A percentile compares a stretch with the other conserved stretches of the same genome.
phyloP scores from a whole-genome alignment of 2,329 filamentous ascomycete genomes.

The Penicillium concentricum region DNA sequence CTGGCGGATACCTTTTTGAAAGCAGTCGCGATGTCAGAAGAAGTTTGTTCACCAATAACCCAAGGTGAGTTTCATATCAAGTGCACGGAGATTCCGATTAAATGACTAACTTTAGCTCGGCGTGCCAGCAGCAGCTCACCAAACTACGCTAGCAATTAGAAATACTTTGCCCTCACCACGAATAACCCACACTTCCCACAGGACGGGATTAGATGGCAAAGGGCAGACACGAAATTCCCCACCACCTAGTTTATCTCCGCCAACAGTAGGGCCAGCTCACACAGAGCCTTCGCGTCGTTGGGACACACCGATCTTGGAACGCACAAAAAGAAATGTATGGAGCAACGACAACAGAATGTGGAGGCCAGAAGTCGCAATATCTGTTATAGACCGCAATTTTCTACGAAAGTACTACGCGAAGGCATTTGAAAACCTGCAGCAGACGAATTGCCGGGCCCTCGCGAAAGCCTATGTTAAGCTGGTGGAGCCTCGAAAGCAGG shows the following conservation, averaged over 20 bases:
- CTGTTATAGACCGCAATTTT: slow-evolving; percentile 22
- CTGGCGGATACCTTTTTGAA: slow-evolving; percentile 19
- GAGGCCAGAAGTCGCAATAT: slow-evolving; percentile 22
- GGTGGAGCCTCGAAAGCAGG: slow-evolving; percentile 37
- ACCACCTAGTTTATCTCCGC: background rate
- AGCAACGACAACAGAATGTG: background rate
- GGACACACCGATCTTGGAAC: background rate
- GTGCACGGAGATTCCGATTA: background rate
- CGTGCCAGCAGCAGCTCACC: background rate
- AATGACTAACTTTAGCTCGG: background rate
- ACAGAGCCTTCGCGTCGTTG: slow-evolving; percentile 1
- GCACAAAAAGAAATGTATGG: slow-evolving; percentile 2
- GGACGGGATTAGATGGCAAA: background rate
- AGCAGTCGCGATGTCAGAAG: slow-evolving; percentile 29
- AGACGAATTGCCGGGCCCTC: slow-evolving; percentile 35
- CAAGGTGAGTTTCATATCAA: slow-evolving; percentile 17
- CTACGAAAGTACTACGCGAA: slow-evolving; percentile 34
- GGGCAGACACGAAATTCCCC: background rate
- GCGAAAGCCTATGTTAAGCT: slow-evolving; percentile 37
- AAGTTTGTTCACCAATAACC: slow-evolving; percentile 13
- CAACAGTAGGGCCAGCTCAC: background rate
- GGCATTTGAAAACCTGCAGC: slow-evolving; percentile 33
- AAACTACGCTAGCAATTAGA: background rate
- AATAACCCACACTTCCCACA: background rate
- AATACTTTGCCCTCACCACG: too few species aligned